phyloP scores from a whole-genome alignment of 768 basidiomycete species.

The Leccinum imitatum region DNA sequence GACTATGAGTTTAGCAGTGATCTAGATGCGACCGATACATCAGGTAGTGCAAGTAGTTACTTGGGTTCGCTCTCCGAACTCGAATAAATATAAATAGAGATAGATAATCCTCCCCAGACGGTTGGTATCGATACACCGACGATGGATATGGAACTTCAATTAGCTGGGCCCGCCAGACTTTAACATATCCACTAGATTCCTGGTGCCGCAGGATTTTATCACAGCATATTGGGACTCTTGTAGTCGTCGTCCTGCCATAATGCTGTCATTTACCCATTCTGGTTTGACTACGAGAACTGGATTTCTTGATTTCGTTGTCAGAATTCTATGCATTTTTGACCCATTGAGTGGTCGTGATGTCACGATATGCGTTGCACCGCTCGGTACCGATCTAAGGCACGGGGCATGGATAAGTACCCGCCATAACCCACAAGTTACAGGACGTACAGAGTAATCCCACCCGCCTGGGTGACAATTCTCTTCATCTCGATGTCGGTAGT shows the following conservation, averaged over 20 bases:
- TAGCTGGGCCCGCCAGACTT: slow-evolving; percentile 20
- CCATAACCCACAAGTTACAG: not conserved
- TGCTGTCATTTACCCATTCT: slow-evolving; percentile 73
- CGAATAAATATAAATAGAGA: slow-evolving; percentile 6
- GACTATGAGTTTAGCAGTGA: slow-evolving; percentile 61
- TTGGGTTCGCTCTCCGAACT: slow-evolving; percentile 34
- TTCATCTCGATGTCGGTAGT: slow-evolving; percentile 85
- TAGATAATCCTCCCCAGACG: not conserved
- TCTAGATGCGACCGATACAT: slow-evolving; percentile 48
- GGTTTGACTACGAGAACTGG: slow-evolving; percentile 67
- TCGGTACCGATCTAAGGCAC: slow-evolving; percentile 47
- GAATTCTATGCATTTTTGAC: slow-evolving; percentile 65
- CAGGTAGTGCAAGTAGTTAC: slow-evolving; percentile 46
- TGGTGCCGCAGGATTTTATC: slow-evolving; percentile 39
- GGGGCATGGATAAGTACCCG: not conserved
- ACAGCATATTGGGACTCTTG: slow-evolving; percentile 61
- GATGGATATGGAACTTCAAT: not conserved
- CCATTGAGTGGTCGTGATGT: slow-evolving; percentile 71
- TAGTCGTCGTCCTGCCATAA: slow-evolving; percentile 55
- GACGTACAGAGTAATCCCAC: slow-evolving; percentile 65
- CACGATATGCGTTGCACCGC: slow-evolving; percentile 75
- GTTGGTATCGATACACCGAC: slow-evolving; percentile 12
- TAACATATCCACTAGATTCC: slow-evolving; percentile 41
- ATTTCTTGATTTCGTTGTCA: slow-evolving; percentile 50
- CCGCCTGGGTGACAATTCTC: slow-evolving; percentile 60